These are phyloP conservation scores for Fusarium beomiforme DNA, from an alignment of 2,329 filamentous ascomycete genomes.

Conservation along the genomic window DNA sequence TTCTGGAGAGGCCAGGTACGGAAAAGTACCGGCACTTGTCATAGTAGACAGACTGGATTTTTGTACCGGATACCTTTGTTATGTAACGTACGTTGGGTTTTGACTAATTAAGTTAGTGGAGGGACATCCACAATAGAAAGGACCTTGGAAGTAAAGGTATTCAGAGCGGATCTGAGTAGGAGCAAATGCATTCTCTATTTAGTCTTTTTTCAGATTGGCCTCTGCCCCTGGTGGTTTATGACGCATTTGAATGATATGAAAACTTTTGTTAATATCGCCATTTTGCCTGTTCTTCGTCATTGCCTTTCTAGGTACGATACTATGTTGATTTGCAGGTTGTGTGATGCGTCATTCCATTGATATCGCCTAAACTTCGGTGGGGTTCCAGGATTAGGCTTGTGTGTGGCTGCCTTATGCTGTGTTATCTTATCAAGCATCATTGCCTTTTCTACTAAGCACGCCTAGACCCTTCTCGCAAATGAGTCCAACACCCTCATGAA, in stretches of 20 bases:
- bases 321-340: not conserved
- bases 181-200: constrained; percentile 38
- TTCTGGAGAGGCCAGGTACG: constrained; percentile 30
- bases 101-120: constrained; percentile 45
- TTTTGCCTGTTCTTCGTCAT: not conserved
- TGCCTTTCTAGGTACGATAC: not conserved
- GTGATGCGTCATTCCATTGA: constrained; percentile 3
- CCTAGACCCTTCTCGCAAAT: constrained; percentile 29
- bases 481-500: constrained; percentile 12
- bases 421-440: constrained; percentile 46
- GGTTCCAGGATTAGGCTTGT: constrained; percentile 11
- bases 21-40: constrained; percentile 41
- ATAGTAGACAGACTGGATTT: constrained; percentile 47
- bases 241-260: constrained; percentile 43
- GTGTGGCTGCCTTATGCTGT: constrained; percentile 40
- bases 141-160: constrained; percentile 35
- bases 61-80: constrained; percentile 46
- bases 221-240: constrained; percentile 41
- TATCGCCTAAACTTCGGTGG: constrained; percentile 40
- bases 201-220: constrained; percentile 44
- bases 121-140: constrained; percentile 42
- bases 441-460: constrained; percentile 39
- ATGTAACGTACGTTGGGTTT: constrained; percentile 47
- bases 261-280: constrained; percentile 16
- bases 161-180: constrained; percentile 39